Evolutionary conservation across 2,329 filamentous ascomycete species (phyloP).

Genomic region (Stagonosporopsis tanaceti): DNA sequence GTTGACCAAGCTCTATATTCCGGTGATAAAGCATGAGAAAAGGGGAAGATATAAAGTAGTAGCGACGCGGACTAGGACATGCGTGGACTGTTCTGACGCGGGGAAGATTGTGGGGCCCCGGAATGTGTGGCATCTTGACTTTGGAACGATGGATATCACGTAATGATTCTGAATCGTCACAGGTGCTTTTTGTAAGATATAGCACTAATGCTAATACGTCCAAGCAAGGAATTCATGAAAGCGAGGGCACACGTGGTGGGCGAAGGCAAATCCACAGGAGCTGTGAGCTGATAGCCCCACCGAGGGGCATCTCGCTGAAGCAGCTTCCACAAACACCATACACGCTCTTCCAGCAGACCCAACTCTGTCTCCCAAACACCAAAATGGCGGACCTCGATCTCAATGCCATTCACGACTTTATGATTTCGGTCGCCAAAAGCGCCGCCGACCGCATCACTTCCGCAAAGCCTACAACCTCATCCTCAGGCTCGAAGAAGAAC

Average conservation of each 20-base stretch:
- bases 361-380: background rate
- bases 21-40: background rate
- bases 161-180: no score
- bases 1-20: background rate
- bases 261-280: slow-evolving; percentile 15
- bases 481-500: slow-evolving; percentile 59
- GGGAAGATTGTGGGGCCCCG: slow-evolving; percentile 18
- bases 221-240: background rate
- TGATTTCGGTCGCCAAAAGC: slow-evolving; percentile 55
- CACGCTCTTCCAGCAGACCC: background rate
- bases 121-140: background rate
- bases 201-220: background rate
- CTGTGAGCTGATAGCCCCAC: slow-evolving; percentile 15
- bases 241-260: slow-evolving; percentile 1
- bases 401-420: slow-evolving; percentile 59
- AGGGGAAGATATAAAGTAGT: background rate
- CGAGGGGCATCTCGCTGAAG: slow-evolving; percentile 19
- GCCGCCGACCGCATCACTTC: slow-evolving; percentile 57
- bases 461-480: slow-evolving; percentile 53
- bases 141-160: background rate
- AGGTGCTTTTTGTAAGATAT: background rate
- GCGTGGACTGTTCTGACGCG: background rate
- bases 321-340: slow-evolving; percentile 1
- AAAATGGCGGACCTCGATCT: slow-evolving; percentile 52
- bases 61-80: background rate